Base-by-base conservation (phyloP, 768 basidiomycete genomes). In the Kwoniella shandongensis region DNA sequence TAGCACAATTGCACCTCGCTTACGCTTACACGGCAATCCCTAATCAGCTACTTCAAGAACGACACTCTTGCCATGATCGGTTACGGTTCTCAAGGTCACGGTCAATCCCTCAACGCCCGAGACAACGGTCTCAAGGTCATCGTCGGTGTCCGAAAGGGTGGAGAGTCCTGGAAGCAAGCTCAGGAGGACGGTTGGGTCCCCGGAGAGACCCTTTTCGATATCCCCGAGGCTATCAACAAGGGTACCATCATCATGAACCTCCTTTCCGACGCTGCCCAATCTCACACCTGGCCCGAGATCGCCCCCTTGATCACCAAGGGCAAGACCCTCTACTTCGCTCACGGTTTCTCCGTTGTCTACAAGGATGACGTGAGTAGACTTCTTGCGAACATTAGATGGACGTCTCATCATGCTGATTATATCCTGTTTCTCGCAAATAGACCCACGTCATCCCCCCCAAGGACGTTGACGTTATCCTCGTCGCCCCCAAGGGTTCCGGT, bases 181-280 rank as follows among this genome's bases (percentile, higher is more conserved):
- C 78, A 86, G 29, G 91, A 91, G 77, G 94, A 99, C 75, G 94
- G 94, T 63, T 97, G 93, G 93, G 86, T 97, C 22, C 93, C 94
- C 39, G 94, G 93, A 65, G 87, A 97, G 83, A 97, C 89, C 57
- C 86, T 99, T 69, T 99, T 99, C 83, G 83, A 93, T 69, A 98
- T 99, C 69, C 90, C 98, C 70, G 93, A 98, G 78, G 96, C 96
- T 61, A 97, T 98, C 78, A 82, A 87, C 67, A 84, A 83, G 64
- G 96, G 96, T 41, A 96, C 94, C 20, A 93, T 98, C 83, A 89
- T 99, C 85, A 99, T 99, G 96, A 98, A 99, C 84, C 83, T 99
- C 51, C 86, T 99, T 66, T 98, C 94, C 42, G 96, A 99, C 72
- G 96, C 96, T 46, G 96, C 94, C n/a, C 96, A 99, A 81, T 92